phyloP scores from a whole-genome alignment of 202 grass and related monocot genomes.

The Panicum hallii region DNA sequence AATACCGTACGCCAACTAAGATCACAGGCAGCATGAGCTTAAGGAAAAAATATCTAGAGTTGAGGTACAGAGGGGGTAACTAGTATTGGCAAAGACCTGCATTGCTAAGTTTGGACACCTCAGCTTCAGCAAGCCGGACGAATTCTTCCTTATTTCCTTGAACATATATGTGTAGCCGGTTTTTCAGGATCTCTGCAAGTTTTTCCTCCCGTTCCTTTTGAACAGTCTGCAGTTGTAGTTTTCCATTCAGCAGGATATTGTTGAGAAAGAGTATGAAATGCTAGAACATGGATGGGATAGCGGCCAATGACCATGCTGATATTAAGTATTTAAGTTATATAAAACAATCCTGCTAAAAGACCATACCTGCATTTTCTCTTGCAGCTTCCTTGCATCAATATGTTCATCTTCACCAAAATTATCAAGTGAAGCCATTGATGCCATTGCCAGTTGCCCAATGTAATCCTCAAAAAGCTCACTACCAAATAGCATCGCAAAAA shows the following conservation, averaged over 20 bases:
- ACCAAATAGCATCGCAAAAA: constrained; percentile 97
- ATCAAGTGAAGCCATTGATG: constrained; percentile 96
- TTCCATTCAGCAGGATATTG: constrained; percentile 18
- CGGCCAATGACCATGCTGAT: constrained; percentile 19
- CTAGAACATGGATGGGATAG: background rate
- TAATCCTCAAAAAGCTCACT: constrained; percentile 98
- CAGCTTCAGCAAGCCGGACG: constrained; percentile 66
- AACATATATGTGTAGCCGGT: constrained; percentile 73
- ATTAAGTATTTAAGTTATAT: constrained; percentile 28
- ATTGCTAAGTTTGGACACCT: constrained; percentile 84
- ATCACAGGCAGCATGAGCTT: background rate
- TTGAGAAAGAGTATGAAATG: constrained; percentile 47
- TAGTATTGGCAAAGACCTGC: constrained; percentile 62
- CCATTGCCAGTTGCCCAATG: constrained; percentile 97
- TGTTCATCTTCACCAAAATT: constrained; percentile 77
- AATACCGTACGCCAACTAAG: constrained; percentile 26
- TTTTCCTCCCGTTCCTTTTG: constrained; percentile 96
- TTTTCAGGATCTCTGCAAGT: constrained; percentile 83
- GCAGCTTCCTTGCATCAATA: constrained; percentile 75
- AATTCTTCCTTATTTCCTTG: constrained; percentile 88
- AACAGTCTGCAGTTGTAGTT: constrained; percentile 64
- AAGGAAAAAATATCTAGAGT: constrained; percentile 18
- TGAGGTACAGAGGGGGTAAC: constrained; percentile 7
- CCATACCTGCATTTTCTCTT: constrained; percentile 86
- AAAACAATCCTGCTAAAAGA: constrained; percentile 34